Evolutionary conservation across 352 stramenopile genomes (phyloP), one percentile per base, ranked within the genome.

Genomic region (Globisporangium middletonii): DNA sequence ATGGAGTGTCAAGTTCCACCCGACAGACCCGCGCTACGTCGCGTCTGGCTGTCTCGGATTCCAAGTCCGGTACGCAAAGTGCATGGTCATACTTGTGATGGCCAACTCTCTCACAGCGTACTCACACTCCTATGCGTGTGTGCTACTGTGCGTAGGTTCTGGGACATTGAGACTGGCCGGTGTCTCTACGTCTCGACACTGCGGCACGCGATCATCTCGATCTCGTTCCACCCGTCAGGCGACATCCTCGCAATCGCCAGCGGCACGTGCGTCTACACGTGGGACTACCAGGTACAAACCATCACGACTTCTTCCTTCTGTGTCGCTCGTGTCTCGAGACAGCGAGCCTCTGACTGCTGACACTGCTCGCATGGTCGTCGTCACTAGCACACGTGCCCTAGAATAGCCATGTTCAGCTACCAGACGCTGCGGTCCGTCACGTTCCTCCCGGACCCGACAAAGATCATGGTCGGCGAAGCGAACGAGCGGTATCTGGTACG

Each of bases 1-100:
- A 1, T 99, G 97, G 97, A 99, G 96, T 47, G 96, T 99, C 58
- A 99, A 99, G 69, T 99, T 97, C 64, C 97, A 99, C 68, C 96
- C 96, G 4, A 94, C 72, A 13, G 77, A 99, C 62, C 78, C 88
- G 15, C 77, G 88, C 19, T 96, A 98, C 64, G 77, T 99, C 8
- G 97, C 96, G 0, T 98, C 88, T n/a, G 97, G 97, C 4, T 99
- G 97, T 70, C 77, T 99, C 30, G 96, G 94, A 26, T 97, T 92
- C 69, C 87, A 99, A 89, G 95, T 99, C 65, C 65, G 84, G 79
- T 90, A 61, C 41, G 27, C 4, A 46, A 8, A 1, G 4, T 6
- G 1, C 13, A 8, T 23, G 23, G 23, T 13, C 18, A 23, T 50
- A 15, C 11, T 44, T 4, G 33, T n/a, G 27, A 19, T 50, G 18